These are phyloP conservation scores for Entomophthora muscae DNA, from an alignment of 371 early-diverging fungal genomes.

Conservation along the genomic window DNA sequence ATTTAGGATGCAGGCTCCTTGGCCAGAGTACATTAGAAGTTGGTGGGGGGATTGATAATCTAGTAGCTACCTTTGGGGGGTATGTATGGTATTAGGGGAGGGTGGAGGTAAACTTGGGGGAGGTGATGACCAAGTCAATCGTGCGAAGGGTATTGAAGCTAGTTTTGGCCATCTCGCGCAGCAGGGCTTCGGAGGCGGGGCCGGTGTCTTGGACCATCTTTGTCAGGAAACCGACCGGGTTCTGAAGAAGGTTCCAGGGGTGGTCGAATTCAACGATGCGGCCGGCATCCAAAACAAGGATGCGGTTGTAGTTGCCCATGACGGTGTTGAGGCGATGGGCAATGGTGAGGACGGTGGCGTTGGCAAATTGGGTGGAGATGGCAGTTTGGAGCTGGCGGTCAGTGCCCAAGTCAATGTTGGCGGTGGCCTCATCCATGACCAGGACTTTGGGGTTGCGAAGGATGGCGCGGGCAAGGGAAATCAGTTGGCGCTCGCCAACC, in stretches of 20 bases:
- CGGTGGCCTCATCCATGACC: slow-evolving; percentile 41
- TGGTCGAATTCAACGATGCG: slow-evolving; percentile 62
- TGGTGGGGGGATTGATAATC: too few relatives aligned
- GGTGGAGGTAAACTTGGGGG: too few relatives aligned
- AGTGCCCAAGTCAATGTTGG: slow-evolving; percentile 42
- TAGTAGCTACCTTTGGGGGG: too few relatives aligned
- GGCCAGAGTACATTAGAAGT: too few relatives aligned
- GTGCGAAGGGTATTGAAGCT: slow-evolving; percentile 4
- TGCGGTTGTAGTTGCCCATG: slow-evolving; percentile 52
- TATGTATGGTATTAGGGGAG: too few relatives aligned
- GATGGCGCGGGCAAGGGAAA: slow-evolving; percentile 20
- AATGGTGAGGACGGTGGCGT: slow-evolving; percentile 68
- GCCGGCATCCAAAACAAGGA: slow-evolving; percentile 63
- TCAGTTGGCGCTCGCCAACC: slow-evolving; percentile 72
- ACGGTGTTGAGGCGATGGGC: slow-evolving; percentile 63
- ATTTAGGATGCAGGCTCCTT: too few relatives aligned
- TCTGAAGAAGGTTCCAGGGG: slow-evolving; percentile 29
- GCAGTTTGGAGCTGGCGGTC: slow-evolving; percentile 54
- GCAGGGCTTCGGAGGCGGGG: slow-evolving; percentile 14
- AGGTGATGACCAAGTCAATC: too few relatives aligned
- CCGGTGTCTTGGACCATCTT: slow-evolving; percentile 21
- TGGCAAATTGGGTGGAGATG: slow-evolving; percentile 56
- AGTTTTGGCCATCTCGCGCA: slow-evolving; percentile 17
- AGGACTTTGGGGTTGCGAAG: slow-evolving; percentile 31
- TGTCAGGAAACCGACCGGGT: slow-evolving; percentile 33